A percentile compares a stretch with the other conserved stretches of the same genome.
Conservation (phyloP, 1,139 yeast species). For the Geotrichum aggregatum region DNA sequence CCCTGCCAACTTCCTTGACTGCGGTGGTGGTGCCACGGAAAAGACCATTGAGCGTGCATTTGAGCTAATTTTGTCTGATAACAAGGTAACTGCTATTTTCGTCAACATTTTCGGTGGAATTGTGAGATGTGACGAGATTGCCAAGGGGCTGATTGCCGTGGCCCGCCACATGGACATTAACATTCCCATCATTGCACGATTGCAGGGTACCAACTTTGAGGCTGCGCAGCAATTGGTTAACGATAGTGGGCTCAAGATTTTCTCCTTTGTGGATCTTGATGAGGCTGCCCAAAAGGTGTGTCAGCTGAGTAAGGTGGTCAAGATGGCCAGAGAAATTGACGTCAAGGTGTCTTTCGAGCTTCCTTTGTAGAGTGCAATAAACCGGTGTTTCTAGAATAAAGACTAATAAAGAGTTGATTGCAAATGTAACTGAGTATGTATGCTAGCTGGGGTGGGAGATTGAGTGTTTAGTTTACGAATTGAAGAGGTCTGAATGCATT, state of each 20-base stretch:
- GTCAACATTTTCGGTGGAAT: conserved; percentile 99
- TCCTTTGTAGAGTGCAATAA: conserved; percentile 41
- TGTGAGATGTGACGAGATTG: conserved; percentile 98
- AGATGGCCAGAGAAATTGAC: conserved; percentile 48
- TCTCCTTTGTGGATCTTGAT: conserved; percentile 87
- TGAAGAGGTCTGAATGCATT: too few relatives aligned
- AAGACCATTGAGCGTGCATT: conserved; percentile 96
- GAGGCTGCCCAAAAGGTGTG: conserved; percentile 97
- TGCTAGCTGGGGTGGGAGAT: too few relatives aligned
- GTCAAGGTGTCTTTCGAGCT: conserved; percentile 49
- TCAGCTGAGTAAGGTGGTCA: conserved; percentile 54
- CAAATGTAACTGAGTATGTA: too few relatives aligned
- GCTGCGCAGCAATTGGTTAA: conserved; percentile 82
- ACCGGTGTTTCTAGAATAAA: too few relatives aligned
- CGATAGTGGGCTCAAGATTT: conserved; percentile 89
- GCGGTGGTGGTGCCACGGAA: conserved; percentile 99
- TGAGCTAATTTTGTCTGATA: conserved; percentile 84
- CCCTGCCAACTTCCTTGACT: conserved; percentile 98
- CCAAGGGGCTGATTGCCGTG: conserved; percentile 92
- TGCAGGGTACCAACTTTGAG: conserved; percentile 95
- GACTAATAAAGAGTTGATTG: too few relatives aligned
- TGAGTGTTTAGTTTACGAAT: too few relatives aligned
- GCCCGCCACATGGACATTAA: conserved; percentile 83
- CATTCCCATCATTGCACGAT: conserved; percentile 94
- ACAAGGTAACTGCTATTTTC: conserved; percentile 88